A percentile compares a stretch with the other conserved stretches of the same genome.
Evolutionary conservation across 805 yeast genomes (phyloP).

Genomic region (Saccharomycopsis fibuligera): DNA sequence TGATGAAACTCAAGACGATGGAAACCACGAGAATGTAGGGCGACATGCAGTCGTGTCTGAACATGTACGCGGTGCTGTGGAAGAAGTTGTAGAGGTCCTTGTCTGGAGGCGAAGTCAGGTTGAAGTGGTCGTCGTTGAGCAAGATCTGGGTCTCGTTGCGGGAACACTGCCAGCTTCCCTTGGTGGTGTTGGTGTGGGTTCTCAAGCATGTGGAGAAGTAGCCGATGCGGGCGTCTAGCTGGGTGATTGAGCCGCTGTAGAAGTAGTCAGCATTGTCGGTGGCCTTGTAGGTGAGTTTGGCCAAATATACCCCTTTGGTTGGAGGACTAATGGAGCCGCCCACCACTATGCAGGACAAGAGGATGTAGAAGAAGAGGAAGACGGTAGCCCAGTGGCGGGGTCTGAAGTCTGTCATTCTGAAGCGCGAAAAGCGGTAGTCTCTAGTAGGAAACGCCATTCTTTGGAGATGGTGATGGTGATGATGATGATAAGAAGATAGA

Average conservation of each 20-base stretch:
- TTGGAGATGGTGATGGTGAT: no score
- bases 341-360: constrained; percentile 21
- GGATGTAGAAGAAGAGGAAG: constrained; percentile 19
- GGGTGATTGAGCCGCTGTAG: constrained; percentile 9
- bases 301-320: constrained; percentile 18
- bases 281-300: constrained; percentile 17
- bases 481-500: no score
- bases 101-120: constrained; percentile 17
- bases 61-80: constrained; percentile 19
- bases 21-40: constrained; percentile 21
- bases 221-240: constrained; percentile 19
- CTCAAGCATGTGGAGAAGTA: constrained; percentile 20
- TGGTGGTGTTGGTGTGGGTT: constrained; percentile 1
- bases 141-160: constrained; percentile 14
- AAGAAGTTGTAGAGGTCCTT: constrained; percentile 17
- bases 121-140: constrained; percentile 10
- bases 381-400: constrained; percentile 20
- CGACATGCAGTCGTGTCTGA: constrained; percentile 21
- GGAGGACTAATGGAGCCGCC: constrained; percentile 18
- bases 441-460: no score
- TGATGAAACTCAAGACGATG: constrained; percentile 16
- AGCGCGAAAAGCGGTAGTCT: no score
- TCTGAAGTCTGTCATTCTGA: no score
- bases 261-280: constrained; percentile 19
- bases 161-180: constrained; percentile 18